These are phyloP conservation scores for Nicotiana attenuata DNA, from an alignment of 257 asterid species.

Conservation along the genomic window DNA sequence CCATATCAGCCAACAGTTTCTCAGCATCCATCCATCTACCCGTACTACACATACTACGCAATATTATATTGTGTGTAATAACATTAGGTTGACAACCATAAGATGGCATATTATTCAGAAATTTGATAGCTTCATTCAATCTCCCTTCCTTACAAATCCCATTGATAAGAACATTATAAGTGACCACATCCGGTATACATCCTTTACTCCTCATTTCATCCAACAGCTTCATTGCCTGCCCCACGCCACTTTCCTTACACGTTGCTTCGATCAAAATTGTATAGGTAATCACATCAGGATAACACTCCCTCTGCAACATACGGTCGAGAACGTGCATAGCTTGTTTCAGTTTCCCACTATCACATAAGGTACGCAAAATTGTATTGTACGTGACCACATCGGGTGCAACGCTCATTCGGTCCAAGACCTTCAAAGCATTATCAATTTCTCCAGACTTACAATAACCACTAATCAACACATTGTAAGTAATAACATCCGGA, in stretches of 20 bases:
- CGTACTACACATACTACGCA: constrained; percentile 78
- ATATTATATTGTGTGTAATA: constrained; percentile 65
- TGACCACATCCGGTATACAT: constrained; percentile 72
- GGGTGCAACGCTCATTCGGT: constrained; percentile 69
- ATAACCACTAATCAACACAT: constrained; percentile 74
- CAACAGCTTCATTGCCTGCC: constrained; percentile 66
- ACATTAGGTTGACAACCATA: constrained; percentile 80
- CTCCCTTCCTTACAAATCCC: constrained; percentile 86
- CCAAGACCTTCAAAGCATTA: constrained; percentile 55
- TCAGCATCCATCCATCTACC: constrained; percentile 95
- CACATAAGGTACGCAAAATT: constrained; percentile 62
- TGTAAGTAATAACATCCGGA: constrained; percentile 87
- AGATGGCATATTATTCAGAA: constrained; percentile 54
- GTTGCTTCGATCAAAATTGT: constrained; percentile 82
- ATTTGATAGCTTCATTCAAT: constrained; percentile 67
- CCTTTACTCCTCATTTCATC: constrained; percentile 82
- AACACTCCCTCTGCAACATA: constrained; percentile 58
- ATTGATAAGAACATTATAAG: constrained; percentile 72
- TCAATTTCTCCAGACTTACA: constrained; percentile 72
- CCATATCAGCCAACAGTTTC: constrained; percentile 70
- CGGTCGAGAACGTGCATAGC: constrained; percentile 75
- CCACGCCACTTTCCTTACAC: constrained; percentile 64
- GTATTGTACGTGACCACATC: constrained; percentile 88
- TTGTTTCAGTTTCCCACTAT: constrained; percentile 59
- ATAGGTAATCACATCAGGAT: constrained; percentile 75